These are phyloP conservation scores for Ramaria rubella DNA, from an alignment of 768 basidiomycete species.

Conservation along the genomic window DNA sequence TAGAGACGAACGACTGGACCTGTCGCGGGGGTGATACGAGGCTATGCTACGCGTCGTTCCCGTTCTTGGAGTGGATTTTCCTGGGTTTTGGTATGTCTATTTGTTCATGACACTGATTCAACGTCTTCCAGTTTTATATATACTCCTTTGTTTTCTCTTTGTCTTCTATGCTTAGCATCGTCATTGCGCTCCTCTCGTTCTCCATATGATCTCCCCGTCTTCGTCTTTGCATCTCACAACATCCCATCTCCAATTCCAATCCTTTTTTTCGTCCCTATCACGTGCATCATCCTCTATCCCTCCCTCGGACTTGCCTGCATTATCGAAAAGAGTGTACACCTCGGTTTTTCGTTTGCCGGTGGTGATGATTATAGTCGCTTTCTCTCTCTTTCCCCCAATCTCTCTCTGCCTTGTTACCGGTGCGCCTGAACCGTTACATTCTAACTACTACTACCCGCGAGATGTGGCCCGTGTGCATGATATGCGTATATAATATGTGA, in stretches of 20 bases:
- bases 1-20: constrained; percentile 59
- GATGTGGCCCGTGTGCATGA: too few relatives aligned
- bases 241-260: neutral
- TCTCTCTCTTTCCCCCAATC: neutral
- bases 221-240: neutral
- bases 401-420: neutral
- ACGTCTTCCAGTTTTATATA: neutral
- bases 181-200: neutral
- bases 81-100: neutral
- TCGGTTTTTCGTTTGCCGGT: neutral
- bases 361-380: neutral
- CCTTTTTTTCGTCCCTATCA: neutral
- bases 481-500: too few relatives aligned
- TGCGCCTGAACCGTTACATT: too few relatives aligned
- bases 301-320: neutral
- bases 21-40: constrained; percentile 45
- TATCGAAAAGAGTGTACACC: neutral
- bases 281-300: neutral
- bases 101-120: neutral
- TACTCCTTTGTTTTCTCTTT: neutral
- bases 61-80: neutral
- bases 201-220: neutral
- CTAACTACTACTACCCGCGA: too few relatives aligned
- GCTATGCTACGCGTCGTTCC: neutral
- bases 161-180: neutral